Evolutionary conservation across 2,329 filamentous ascomycete species (phyloP), one percentile per base, ranked within the genome.

Genomic region (Sclerotinia nivalis): DNA sequence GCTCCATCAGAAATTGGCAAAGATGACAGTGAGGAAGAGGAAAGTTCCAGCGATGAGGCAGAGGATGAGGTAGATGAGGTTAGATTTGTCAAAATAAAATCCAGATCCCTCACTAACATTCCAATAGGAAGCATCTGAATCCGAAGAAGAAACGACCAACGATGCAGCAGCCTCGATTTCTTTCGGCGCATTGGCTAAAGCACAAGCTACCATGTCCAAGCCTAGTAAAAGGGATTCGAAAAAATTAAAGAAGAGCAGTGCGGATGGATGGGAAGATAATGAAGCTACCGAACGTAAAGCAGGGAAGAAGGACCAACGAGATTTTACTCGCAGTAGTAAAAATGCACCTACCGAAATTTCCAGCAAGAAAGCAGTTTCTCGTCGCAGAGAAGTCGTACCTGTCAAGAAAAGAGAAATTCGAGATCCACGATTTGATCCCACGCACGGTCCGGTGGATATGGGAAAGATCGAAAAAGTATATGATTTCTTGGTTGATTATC

Each of bases 151-250:
- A 55, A 12, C 55, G 37, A 64, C 70, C 7, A 73, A 75, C 54
- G 75, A 77, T 61, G 81, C 84, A 58, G 82, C 87, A 58, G 82
- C 87, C 12, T 83, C 85, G 71, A 88, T 97, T 73, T 96, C 93
- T 34, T 97, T 98, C 77, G 94, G 93, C 72, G 92, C 92, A n/a
- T 84, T 97, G 54, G 93, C 92, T 73, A 92, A 93, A 83, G 94
- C 93, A 1, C 93, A 97, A 82, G 89, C 89, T 52, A 86, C 88
- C 0, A 81, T 97, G 66, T 78, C 71, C 70, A 73, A 71, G 73
- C 74, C 66, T 72, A 74, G 70, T 77, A 75, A 69, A 73, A 71
- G 80, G 75, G 71, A 73, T 74, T 58, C 79, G 70, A 67, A 77
- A 71, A 66, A 73, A 71, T 54, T 76, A 78, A 72, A 82, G 82